Base-by-base conservation (phyloP, 2,329 filamentous ascomycete species). In the Aureobasidium sp. region DNA sequence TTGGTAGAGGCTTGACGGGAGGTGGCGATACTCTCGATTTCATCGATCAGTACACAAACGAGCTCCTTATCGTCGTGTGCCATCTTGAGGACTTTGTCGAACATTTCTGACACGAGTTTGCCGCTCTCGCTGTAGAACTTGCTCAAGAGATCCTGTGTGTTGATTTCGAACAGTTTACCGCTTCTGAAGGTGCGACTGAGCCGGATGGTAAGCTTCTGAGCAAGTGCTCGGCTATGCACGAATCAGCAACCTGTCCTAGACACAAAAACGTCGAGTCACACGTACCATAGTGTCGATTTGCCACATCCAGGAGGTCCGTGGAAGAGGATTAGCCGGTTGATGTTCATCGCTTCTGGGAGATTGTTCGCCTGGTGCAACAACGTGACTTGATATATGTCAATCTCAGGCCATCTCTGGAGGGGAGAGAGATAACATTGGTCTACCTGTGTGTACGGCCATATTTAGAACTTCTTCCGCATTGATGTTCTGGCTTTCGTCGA, bases 201-300 rank as follows among this genome's bases (percentile, higher is more conserved):
- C 0, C 78, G 71, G 37, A 81, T 79, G 19, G 75, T 73, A 2
- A 80, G 69, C 65, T 78, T 79, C 61, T 81, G 78, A 73, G 84
- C 71, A 73, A 80, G 67, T 2, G 74, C 77, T 25, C 76, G 74
- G 59, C 71, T 73, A 17, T 11, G 17, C n/a, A 13, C 15, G 31
- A 45, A 13, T 54, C 9, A 46, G 43, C 37, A 21, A n/a, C 15
- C 13, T 8, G 45, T 11, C 27, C 13, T 15, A 11, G n/a, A n/a
- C 4, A n/a, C 33, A 64, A 57, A 23, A 7, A 37, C 3, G 9
- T 11, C 57, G 13, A n/a, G 37, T 4, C 4, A 4, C 35, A 9
- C 9, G 57, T 63, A 67, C 69, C 74, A 77, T 2, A 78, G 67
- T 1, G 72, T 75, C 21, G 73, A 75, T 65, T 77, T 78, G 2